phyloP scores from a whole-genome alignment of 2,329 filamentous ascomycete genomes.

The Leptographium flavum region DNA sequence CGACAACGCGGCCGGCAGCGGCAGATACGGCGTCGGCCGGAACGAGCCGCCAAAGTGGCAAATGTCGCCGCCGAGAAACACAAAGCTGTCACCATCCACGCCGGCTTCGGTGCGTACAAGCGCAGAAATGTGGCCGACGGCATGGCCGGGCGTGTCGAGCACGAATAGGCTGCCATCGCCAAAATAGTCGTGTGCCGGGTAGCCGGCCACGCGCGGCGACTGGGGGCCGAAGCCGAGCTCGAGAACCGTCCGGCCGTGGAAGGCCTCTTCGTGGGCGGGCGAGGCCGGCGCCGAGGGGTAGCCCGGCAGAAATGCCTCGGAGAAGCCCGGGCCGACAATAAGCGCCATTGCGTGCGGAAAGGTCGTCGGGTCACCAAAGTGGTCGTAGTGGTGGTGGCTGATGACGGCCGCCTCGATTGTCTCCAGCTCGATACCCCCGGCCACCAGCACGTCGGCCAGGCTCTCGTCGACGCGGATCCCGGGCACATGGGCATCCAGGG shows the following conservation, averaged over 20 bases:
- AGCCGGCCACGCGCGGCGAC: constrained; percentile 8
- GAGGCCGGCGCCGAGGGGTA: constrained; percentile 11
- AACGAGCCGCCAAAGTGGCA: constrained; percentile 20
- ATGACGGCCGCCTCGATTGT: constrained; percentile 12
- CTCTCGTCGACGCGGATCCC: background rate
- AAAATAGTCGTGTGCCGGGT: constrained; percentile 15
- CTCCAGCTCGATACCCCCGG: constrained; percentile 6
- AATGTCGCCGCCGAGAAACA: constrained; percentile 21
- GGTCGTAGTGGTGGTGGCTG: constrained; percentile 15
- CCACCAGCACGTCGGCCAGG: constrained; percentile 9
- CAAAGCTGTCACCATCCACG: constrained; percentile 18
- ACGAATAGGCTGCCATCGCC: constrained; percentile 17
- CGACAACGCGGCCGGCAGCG: background rate
- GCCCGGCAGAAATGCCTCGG: constrained; percentile 9
- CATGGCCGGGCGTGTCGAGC: constrained; percentile 15
- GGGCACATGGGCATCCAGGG: constrained; percentile 1
- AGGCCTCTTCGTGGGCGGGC: constrained; percentile 7
- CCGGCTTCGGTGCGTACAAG: constrained; percentile 21
- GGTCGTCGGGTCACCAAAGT: constrained; percentile 10
- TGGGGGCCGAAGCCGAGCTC: constrained; percentile 12
- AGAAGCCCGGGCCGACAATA: constrained; percentile 14
- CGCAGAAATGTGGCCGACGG: constrained; percentile 22
- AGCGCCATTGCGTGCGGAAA: constrained; percentile 12
- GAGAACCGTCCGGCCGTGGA: constrained; percentile 5
- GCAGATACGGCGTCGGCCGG: constrained; percentile 11